Percentiles rank a stretch among this genome's conserved stretches.
Conservation (phyloP, 2,329 filamentous ascomycete genomes). For the Fusarium caatingaense region DNA sequence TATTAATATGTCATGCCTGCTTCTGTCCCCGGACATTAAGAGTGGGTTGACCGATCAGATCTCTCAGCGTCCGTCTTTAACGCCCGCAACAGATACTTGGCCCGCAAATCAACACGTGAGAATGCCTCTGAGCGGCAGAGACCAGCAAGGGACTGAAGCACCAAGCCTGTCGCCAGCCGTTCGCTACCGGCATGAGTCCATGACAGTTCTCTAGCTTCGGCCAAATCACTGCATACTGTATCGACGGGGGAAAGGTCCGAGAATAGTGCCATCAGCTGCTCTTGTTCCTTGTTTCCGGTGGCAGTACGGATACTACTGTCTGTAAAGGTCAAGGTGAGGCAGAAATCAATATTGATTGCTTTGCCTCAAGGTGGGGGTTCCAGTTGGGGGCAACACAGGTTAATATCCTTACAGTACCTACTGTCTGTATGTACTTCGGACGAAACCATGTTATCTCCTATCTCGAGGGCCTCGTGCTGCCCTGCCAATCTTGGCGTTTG, state of each 20-base stretch:
- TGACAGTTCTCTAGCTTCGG: slow-evolving; percentile 25
- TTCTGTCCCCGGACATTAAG: slow-evolving; percentile 28
- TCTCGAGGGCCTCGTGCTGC: slow-evolving; percentile 12
- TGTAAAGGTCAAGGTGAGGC: background rate
- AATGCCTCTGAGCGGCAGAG: slow-evolving; percentile 23
- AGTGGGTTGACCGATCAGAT: slow-evolving; percentile 45
- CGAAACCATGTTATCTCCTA: slow-evolving; percentile 32
- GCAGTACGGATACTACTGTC: background rate
- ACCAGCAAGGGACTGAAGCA: slow-evolving; percentile 27
- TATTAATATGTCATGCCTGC: slow-evolving; percentile 47
- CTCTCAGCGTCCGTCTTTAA: slow-evolving; percentile 37
- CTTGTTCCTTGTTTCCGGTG: slow-evolving; percentile 15
- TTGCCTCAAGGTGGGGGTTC: slow-evolving; percentile 33
- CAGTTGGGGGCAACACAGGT: slow-evolving; percentile 13
- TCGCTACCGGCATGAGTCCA: slow-evolving; percentile 14
- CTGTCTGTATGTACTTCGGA: background rate
- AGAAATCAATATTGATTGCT: slow-evolving; percentile 18
- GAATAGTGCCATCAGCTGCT: background rate
- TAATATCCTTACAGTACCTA: background rate
- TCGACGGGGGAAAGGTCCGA: slow-evolving; percentile 4
- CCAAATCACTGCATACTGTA: slow-evolving; percentile 13
- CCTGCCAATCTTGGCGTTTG: slow-evolving; percentile 23
- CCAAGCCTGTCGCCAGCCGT: slow-evolving; percentile 22
- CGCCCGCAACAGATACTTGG: slow-evolving; percentile 39
- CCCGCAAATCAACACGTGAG: slow-evolving; percentile 37